phyloP scores from a whole-genome alignment of 2,329 filamentous ascomycete species.

The Fusarium euwallaceae region DNA sequence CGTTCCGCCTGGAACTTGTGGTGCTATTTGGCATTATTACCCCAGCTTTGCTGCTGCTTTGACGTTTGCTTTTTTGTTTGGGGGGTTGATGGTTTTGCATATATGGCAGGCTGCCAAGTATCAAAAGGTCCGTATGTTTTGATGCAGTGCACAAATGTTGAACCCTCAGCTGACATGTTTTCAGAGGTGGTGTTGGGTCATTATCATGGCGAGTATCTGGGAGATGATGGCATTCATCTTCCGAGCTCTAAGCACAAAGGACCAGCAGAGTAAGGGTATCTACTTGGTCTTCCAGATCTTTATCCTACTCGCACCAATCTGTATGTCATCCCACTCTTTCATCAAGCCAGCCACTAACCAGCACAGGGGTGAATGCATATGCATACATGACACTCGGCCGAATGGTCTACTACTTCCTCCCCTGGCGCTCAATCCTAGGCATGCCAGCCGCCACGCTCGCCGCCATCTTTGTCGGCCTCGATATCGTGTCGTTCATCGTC shows the following conservation, averaged over 20 bases:
- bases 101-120: constrained; percentile 38
- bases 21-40: constrained; percentile 51
- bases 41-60: constrained; percentile 49
- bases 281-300: constrained; percentile 43
- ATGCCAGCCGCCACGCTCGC: constrained; percentile 55
- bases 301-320: constrained; percentile 40
- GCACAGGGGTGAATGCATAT: constrained; percentile 59
- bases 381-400: constrained; percentile 61
- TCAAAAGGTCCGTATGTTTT: constrained; percentile 42
- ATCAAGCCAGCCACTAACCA: neutral
- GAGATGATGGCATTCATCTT: constrained; percentile 42
- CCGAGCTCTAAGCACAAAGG: constrained; percentile 36
- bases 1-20: constrained; percentile 49
- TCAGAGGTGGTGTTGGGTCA: constrained; percentile 53
- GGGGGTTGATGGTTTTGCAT: constrained; percentile 24
- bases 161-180: neutral
- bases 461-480: constrained; percentile 56
- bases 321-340: constrained; percentile 14
- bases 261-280: constrained; percentile 34
- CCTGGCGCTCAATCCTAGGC: constrained; percentile 52
- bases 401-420: constrained; percentile 60
- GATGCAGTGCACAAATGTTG: neutral
- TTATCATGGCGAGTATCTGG: constrained; percentile 53
- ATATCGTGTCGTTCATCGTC: constrained; percentile 53
- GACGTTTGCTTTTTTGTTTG: constrained; percentile 48